Percentiles rank a stretch among this genome's conserved stretches.
These are phyloP conservation scores for Globisporangium parvum DNA, from an alignment of 352 stramenopile genomes.

Conservation along the genomic window DNA sequence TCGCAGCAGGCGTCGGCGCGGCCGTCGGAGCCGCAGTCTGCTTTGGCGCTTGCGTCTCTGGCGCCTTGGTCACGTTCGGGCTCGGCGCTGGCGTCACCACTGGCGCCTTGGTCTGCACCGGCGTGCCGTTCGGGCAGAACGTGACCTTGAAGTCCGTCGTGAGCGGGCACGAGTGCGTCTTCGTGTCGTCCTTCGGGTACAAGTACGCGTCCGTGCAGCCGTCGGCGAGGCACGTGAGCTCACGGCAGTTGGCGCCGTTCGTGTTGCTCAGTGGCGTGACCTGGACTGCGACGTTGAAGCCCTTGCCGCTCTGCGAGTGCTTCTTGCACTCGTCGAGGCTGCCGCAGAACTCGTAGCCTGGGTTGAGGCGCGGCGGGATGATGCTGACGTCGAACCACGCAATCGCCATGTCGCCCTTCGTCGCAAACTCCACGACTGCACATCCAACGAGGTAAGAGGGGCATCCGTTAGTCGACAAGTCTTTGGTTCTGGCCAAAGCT, in stretches of 20 bases:
- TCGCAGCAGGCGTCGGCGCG: constrained; percentile 4
- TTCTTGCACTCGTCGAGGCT: constrained; percentile 63
- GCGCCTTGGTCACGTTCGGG: background rate
- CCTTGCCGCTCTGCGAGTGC: constrained; percentile 29
- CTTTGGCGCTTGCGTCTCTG: constrained; percentile 5
- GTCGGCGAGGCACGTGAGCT: constrained; percentile 49
- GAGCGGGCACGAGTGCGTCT: constrained; percentile 61
- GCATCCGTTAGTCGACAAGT: background rate
- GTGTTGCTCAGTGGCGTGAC: constrained; percentile 50
- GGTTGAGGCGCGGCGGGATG: constrained; percentile 35
- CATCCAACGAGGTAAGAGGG: background rate
- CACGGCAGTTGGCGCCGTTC: constrained; percentile 48
- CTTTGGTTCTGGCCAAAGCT: too few species aligned
- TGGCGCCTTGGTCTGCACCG: constrained; percentile 1
- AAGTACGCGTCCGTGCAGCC: constrained; percentile 63
- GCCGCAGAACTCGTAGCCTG: constrained; percentile 36
- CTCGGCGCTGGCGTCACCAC: background rate
- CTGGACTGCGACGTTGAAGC: constrained; percentile 67
- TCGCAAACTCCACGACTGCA: constrained; percentile 58
- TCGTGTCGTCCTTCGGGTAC: constrained; percentile 62
- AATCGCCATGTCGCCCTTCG: constrained; percentile 32
- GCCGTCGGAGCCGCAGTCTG: constrained; percentile 10
- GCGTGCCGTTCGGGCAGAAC: constrained; percentile 47
- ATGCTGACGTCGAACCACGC: constrained; percentile 71
- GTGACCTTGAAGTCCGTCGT: constrained; percentile 61